Evolutionary conservation across 2,329 filamentous ascomycete species (phyloP).

Genomic region (Chalaropsis thielavioides): DNA sequence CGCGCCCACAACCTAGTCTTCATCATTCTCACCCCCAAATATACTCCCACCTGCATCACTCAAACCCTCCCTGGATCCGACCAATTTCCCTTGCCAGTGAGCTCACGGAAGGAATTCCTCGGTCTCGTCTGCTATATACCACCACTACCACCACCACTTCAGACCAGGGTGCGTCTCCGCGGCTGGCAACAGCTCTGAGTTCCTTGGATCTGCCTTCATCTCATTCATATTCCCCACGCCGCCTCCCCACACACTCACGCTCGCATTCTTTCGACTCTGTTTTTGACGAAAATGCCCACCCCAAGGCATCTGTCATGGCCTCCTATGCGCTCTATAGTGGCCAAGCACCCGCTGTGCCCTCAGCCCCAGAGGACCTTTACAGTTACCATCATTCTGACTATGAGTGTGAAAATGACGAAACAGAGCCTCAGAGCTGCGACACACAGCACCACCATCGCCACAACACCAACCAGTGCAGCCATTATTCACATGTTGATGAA

Average conservation of each 20-base stretch:
- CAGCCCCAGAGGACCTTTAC: constrained; percentile 1
- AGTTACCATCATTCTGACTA: background rate
- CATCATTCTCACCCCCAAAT: background rate
- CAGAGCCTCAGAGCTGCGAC: background rate
- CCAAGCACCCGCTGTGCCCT: constrained; percentile 11
- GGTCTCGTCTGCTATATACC: constrained; percentile 18
- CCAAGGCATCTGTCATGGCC: constrained; percentile 17
- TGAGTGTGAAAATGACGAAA: constrained; percentile 10
- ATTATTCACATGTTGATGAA: background rate
- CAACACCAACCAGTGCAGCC: constrained; percentile 21
- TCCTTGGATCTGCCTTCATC: constrained; percentile 15
- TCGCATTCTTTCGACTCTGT: constrained; percentile 16
- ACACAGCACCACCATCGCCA: background rate
- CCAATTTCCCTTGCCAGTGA: constrained; percentile 16
- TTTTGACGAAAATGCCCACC: constrained; percentile 17
- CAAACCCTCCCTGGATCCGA: constrained; percentile 15
- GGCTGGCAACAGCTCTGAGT: constrained; percentile 12
- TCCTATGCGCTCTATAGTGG: constrained; percentile 18
- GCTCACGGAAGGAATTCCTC: constrained; percentile 16
- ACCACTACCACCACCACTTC: constrained; percentile 11
- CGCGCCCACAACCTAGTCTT: background rate
- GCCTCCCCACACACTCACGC: constrained; percentile 9
- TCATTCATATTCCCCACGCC: constrained; percentile 9
- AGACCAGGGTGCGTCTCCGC: constrained; percentile 13
- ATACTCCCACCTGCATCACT: background rate